Percentiles rank a stretch among this genome's conserved stretches.
Conservation (phyloP, 768 basidiomycete genomes). For the Floccularia luteovirens region DNA sequence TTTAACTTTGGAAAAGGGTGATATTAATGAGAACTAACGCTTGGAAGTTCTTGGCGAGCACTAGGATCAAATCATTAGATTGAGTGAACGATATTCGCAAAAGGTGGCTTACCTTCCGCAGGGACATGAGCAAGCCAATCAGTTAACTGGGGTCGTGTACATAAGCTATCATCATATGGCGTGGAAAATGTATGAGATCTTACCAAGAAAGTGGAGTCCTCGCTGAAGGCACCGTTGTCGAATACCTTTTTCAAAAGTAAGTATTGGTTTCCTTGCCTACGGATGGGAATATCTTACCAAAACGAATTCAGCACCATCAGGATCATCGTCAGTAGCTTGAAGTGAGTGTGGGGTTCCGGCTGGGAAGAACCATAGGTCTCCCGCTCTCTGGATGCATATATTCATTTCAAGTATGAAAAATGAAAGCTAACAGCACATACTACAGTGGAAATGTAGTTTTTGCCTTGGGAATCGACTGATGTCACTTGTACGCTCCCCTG, state of each 20-base stretch:
- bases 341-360: slow-evolving; percentile 49
- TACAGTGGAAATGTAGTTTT: slow-evolving; percentile 41
- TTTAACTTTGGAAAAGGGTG: no score
- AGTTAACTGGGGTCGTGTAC: slow-evolving; percentile 41
- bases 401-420: background rate
- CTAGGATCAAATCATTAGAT: slow-evolving; percentile 10
- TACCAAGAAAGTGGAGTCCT: slow-evolving; percentile 46
- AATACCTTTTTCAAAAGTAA: slow-evolving; percentile 29
- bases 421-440: slow-evolving; percentile 19
- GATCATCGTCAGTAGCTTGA: slow-evolving; percentile 38
- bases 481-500: slow-evolving; percentile 43
- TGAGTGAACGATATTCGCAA: background rate
- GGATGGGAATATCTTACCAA: slow-evolving; percentile 21
- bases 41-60: slow-evolving; percentile 47
- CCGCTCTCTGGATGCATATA: slow-evolving; percentile 24
- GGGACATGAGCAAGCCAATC: slow-evolving; percentile 51
- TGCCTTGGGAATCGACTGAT: slow-evolving; percentile 37
- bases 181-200: no score
- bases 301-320: slow-evolving; percentile 43
- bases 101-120: slow-evolving; percentile 27
- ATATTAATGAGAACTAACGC: no score
- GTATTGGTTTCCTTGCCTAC: background rate
- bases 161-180: no score
- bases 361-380: slow-evolving; percentile 53
- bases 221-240: slow-evolving; percentile 41